Percentiles rank a stretch among this genome's conserved stretches.
phyloP scores from a whole-genome alignment of 768 basidiomycete genomes.

The Mycena latifolia region DNA sequence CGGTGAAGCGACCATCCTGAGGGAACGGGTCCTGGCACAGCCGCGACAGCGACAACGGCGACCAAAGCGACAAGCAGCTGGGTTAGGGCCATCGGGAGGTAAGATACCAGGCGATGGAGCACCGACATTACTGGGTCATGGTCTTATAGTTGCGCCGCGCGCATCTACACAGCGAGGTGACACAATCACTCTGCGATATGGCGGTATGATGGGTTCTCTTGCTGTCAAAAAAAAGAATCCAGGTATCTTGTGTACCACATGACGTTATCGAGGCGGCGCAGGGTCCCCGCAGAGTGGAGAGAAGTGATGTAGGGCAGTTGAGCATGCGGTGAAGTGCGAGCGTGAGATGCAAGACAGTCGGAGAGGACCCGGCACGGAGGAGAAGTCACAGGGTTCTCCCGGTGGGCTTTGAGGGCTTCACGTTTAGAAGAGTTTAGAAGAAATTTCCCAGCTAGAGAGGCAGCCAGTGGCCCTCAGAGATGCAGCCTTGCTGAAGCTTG shows the following conservation, averaged over 20 bases:
- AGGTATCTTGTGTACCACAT: slow-evolving; percentile 11
- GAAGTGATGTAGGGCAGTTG: slow-evolving; percentile 5
- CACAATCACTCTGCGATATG: slow-evolving; percentile 22
- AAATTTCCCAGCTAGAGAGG: too few species aligned
- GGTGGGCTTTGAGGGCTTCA: too few species aligned
- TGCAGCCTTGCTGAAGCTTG: too few species aligned
- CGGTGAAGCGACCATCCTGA: slow-evolving; percentile 27
- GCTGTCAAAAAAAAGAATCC: slow-evolving; percentile 14
- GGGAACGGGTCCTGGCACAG: slow-evolving; percentile 8
- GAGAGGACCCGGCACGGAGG: too few species aligned
- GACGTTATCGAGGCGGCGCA: too few species aligned
- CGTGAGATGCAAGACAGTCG: too few species aligned
- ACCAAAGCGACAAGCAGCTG: slow-evolving; percentile 20
- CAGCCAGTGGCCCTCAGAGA: too few species aligned
- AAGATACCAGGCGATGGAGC: slow-evolving; percentile 11
- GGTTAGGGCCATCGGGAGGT: slow-evolving; percentile 13
- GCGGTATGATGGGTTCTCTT: slow-evolving; percentile 12
- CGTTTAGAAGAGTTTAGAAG: too few species aligned
- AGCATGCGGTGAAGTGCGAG: slow-evolving; percentile 15
- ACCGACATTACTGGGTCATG: slow-evolving; percentile 1
- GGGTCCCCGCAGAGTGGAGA: slow-evolving; percentile 4
- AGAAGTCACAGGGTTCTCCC: too few species aligned
- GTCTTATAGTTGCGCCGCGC: slow-evolving; percentile 14
- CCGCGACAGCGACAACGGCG: slow-evolving; percentile 5
- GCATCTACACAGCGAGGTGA: slow-evolving; percentile 6